phyloP scores from a whole-genome alignment of 345 rosid species.

The Geranium rotundifolium region DNA sequence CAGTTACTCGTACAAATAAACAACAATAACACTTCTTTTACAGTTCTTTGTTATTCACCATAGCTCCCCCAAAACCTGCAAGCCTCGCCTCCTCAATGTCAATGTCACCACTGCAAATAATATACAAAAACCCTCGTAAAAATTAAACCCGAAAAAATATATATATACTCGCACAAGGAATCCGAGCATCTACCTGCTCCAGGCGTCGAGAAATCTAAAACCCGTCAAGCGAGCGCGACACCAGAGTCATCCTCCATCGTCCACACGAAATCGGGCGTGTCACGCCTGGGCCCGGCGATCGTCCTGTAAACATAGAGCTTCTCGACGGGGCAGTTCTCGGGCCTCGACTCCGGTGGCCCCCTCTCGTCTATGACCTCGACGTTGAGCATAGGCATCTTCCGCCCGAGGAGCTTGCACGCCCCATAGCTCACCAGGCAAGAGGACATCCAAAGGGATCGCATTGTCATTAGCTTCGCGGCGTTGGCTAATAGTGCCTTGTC shows the following conservation, averaged over 20 bases:
- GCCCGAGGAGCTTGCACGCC: conserved; percentile 80
- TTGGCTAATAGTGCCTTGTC: conserved; percentile 80
- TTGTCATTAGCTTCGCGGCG: conserved; percentile 83
- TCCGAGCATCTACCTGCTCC: no score
- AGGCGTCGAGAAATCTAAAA: no score
- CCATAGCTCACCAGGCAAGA: conserved; percentile 75
- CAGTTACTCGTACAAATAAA: no score
- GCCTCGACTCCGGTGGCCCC: conserved; percentile 48
- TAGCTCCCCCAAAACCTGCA: no score
- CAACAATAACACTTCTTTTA: no score
- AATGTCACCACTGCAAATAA: no score
- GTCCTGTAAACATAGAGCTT: conserved; percentile 79
- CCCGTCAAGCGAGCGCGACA: conserved; percentile 22
- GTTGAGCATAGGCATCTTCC: conserved; percentile 73
- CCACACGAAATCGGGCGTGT: conserved; percentile 83
- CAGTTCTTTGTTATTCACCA: no score
- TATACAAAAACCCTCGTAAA: no score
- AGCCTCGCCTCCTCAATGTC: no score
- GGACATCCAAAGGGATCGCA: conserved; percentile 99
- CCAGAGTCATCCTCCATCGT: conserved; percentile 50
- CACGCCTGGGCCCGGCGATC: conserved; percentile 67
- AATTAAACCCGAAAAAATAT: no score
- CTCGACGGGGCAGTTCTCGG: conserved; percentile 63
- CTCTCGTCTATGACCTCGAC: conserved; percentile 89
- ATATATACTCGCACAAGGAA: no score